A percentile compares a stretch with the other conserved stretches of the same genome.
Conservation (phyloP, 179 eudicot genomes). For the Carnegiea gigantea region DNA sequence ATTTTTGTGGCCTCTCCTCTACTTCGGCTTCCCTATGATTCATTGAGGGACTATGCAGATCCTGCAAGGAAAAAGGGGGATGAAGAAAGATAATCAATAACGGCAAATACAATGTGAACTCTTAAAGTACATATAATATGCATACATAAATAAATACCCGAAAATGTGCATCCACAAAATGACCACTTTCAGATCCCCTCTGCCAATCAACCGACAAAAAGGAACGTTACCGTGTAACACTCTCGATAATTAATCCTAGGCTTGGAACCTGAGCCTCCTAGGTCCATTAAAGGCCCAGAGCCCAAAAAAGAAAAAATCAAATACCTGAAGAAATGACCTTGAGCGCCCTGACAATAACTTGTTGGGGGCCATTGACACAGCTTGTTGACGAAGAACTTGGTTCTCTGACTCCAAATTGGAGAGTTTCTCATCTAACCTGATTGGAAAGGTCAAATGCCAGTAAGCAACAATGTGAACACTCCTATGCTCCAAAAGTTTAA, state of each 20-base stretch:
- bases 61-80: conserved; percentile 39
- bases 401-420: conserved; percentile 88
- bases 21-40: conserved; percentile 66
- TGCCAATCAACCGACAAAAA: conserved; percentile 38
- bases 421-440: conserved; percentile 82
- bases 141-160: conserved; percentile 30
- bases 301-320: not conserved
- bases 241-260: not conserved
- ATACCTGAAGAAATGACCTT: conserved; percentile 88
- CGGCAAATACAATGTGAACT: conserved; percentile 1
- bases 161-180: conserved; percentile 34
- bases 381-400: conserved; percentile 96
- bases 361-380: conserved; percentile 72
- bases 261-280: not conserved
- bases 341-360: conserved; percentile 75
- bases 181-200: conserved; percentile 82
- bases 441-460: conserved; percentile 6
- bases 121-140: not conserved
- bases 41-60: conserved; percentile 75
- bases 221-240: conserved; percentile 11
- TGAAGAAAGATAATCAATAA: conserved; percentile 1
- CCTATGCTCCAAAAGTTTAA: not conserved
- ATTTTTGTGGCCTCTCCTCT: conserved; percentile 94
- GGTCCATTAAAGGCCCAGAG: conserved; percentile 12
- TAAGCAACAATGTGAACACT: not conserved